Evolutionary conservation across 177 flowering plant species (phyloP), one percentile per base, ranked within the genome.

Genomic region (Vitis hybrid): DNA sequence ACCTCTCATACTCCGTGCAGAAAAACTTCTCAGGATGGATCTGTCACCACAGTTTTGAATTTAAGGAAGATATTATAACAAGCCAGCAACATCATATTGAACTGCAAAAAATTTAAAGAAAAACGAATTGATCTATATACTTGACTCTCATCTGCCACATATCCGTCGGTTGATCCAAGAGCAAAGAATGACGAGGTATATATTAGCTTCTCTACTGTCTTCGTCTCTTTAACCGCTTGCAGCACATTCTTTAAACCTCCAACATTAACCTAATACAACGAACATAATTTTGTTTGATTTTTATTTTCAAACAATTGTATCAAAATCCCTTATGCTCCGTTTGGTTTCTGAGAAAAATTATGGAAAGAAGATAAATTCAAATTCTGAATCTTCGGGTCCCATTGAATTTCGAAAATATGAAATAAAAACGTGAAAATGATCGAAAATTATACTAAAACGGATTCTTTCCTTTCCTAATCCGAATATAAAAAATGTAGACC

Each of bases 111-210:
- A 40, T 5, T 40, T 40, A 40, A 40, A 40, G 45, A 40, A 40
- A 40, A 58, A 56, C 3, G 23, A 48, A 17, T 18, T 10, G 17
- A 18, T 40, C 17, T 34, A 0, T 40, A 15, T 77, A 93, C 97
- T 74, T 88, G 93, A 57, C 59, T 86, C 84, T 94, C 99, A 71
- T 90, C 91, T 1, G 90, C 97, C n/a, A 90, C 70, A 61, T 69
- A 76, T 66, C 96, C 97, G 71, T 90, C 97, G 3, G 97, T 92
- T 0, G 95, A 75, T 2, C 99, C 97, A 48, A 94, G 84, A 17
- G 99, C 99, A 48, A 94, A 94, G 70, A 90, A 92, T 32, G 99
- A 94, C 23, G 99, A 92, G 18, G 99, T 94, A 71, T 94, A 92
- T 2, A 94, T 70, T 3, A 94, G 84, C 87, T 87, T 89, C 83